These are phyloP conservation scores for Candida qinlingensis DNA, from an alignment of 805 yeast genomes.

Conservation along the genomic window DNA sequence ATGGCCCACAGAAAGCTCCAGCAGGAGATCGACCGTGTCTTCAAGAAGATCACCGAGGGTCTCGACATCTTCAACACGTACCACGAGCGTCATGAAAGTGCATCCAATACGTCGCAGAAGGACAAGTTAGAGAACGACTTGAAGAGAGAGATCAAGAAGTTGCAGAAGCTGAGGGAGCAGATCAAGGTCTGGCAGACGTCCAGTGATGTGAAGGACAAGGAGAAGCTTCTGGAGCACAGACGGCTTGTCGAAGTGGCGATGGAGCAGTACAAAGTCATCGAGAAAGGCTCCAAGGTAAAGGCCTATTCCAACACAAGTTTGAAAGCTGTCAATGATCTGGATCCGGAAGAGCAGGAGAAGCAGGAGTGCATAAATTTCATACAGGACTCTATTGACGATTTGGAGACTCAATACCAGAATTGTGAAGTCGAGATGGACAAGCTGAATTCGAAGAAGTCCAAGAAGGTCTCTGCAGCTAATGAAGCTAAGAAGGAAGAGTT, in stretches of 20 bases:
- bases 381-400: conserved; percentile 67
- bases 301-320: conserved; percentile 91
- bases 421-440: conserved; percentile 68
- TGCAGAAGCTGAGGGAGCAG: conserved; percentile 90
- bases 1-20: conserved; percentile 26
- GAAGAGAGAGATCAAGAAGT: conserved; percentile 89
- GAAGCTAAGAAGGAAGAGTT: conserved; percentile 58
- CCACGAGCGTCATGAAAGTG: conserved; percentile 75
- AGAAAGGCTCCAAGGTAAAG: conserved; percentile 85
- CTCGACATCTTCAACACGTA: conserved; percentile 75
- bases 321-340: conserved; percentile 54
- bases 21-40: conserved; percentile 82
- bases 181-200: conserved; percentile 91
- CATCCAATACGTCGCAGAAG: conserved; percentile 80
- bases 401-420: conserved; percentile 71
- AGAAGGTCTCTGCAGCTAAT: conserved; percentile 45
- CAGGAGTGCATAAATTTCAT: conserved; percentile 67
- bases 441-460: conserved; percentile 49
- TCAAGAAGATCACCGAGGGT: conserved; percentile 87
- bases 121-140: conserved; percentile 89
- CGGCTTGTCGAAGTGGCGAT: conserved; percentile 68
- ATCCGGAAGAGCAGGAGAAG: conserved; percentile 78
- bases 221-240: conserved; percentile 70
- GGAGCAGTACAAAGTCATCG: conserved; percentile 95
- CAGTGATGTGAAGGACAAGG: conserved; percentile 85